Percentiles rank a stretch among this genome's conserved stretches.
Conservation (phyloP, 2,329 filamentous ascomycete genomes). For the Xylaria sp. region DNA sequence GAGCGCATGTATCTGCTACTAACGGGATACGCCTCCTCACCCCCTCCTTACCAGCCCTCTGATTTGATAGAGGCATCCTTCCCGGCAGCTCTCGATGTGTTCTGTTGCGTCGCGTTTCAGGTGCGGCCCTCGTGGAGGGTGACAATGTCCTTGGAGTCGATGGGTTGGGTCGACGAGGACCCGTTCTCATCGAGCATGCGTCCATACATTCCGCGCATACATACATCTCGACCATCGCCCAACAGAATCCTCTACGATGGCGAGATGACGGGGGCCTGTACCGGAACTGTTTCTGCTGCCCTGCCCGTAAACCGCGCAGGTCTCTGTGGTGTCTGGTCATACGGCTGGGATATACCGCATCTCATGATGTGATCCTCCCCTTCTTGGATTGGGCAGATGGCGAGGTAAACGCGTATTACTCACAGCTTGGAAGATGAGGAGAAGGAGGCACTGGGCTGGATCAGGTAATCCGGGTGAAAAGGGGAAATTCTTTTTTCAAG, state of each 20-base stretch:
- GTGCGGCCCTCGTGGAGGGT: not conserved
- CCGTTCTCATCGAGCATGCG: not conserved
- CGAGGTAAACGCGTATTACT: not conserved
- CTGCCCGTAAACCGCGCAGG: not conserved
- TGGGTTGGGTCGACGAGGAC: not conserved
- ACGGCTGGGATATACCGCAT: not conserved
- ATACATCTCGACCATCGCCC: not conserved
- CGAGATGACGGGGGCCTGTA: no score
- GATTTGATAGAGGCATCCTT: not conserved
- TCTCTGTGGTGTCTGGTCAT: not conserved
- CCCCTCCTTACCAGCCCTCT: not conserved
- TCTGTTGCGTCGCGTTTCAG: not conserved
- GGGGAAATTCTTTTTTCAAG: no score
- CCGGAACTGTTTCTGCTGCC: not conserved
- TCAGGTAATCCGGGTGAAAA: not conserved
- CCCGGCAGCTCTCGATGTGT: not conserved
- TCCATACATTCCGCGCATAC: no score
- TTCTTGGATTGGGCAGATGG: not conserved
- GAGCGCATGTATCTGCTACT: not conserved
- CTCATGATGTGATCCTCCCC: not conserved
- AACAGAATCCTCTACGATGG: not conserved
- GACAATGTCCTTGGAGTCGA: not conserved
- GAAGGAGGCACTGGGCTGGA: not conserved
- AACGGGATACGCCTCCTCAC: no score
- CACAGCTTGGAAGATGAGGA: not conserved